A percentile compares a stretch with the other conserved stretches of the same genome.
Conservation (phyloP, 1,139 yeast genomes). For the Kodamaea fungicola region DNA sequence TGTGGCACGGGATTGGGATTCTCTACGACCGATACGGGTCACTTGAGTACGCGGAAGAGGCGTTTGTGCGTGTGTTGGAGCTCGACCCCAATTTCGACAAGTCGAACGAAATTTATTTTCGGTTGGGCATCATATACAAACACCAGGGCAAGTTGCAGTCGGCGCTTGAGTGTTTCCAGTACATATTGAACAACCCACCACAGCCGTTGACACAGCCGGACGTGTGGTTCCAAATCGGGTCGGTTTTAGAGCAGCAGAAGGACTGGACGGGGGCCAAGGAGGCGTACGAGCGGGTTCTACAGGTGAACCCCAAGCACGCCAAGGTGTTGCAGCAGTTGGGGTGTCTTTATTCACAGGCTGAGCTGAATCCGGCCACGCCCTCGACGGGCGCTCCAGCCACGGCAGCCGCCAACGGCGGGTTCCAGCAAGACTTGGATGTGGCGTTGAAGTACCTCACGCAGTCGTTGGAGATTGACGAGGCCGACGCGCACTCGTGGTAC, state of each 20-base stretch:
- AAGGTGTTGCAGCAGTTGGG: slow-evolving; percentile 95
- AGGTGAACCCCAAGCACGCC: slow-evolving; percentile 90
- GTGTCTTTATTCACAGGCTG: slow-evolving; percentile 87
- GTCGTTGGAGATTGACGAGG: slow-evolving; percentile 81
- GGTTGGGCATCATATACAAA: slow-evolving; percentile 95
- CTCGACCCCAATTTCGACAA: slow-evolving; percentile 95
- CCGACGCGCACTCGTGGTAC: slow-evolving; percentile 97
- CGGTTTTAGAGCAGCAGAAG: slow-evolving; percentile 89
- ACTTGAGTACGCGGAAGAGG: slow-evolving; percentile 95
- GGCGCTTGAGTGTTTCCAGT: slow-evolving; percentile 91
- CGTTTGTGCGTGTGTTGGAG: slow-evolving; percentile 91
- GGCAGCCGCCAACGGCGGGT: slow-evolving; percentile 10
- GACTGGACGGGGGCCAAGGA: slow-evolving; percentile 91
- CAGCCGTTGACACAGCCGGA: slow-evolving; percentile 94
- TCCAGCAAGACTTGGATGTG: slow-evolving; percentile 70
- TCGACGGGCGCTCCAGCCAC: slow-evolving; percentile 15
- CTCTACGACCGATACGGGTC: slow-evolving; percentile 94
- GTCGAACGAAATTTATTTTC: slow-evolving; percentile 91
- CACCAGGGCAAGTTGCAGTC: slow-evolving; percentile 86
- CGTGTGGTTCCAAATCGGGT: slow-evolving; percentile 97
- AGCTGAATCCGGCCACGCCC: slow-evolving; percentile 13
- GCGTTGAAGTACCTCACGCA: slow-evolving; percentile 82
- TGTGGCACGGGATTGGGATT: slow-evolving; percentile 98
- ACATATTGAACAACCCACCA: slow-evolving; percentile 87
- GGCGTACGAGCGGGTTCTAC: slow-evolving; percentile 89